Evolutionary conservation across 169 alveolate genomes (phyloP).

Genomic region (Haemoproteus tartakovskyi): DNA sequence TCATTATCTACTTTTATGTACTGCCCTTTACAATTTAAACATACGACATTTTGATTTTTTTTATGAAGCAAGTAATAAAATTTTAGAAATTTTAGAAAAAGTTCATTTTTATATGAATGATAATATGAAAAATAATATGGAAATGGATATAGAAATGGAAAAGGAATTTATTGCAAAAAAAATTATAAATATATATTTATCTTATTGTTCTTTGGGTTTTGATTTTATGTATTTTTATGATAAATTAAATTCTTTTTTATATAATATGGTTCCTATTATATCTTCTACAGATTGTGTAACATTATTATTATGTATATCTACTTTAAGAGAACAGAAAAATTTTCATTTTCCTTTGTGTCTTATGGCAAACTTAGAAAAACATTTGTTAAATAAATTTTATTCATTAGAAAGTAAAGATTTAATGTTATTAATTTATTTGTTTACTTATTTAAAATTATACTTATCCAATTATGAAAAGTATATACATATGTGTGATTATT

Average conservation of each 20-base stretch:
- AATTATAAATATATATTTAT: conserved; percentile 36
- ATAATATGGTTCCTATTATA: conserved; percentile 5
- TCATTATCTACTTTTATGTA: conserved; percentile 18
- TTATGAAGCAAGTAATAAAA: conserved; percentile 14
- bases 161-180: conserved; percentile 28
- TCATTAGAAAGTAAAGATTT: conserved; percentile 26
- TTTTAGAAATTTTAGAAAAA: not conserved
- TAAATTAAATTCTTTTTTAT: conserved; percentile 17
- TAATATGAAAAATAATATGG: not conserved
- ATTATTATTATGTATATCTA: conserved; percentile 10
- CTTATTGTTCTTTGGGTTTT: conserved; percentile 28
- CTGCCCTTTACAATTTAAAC: conserved; percentile 12
- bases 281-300: conserved; percentile 31
- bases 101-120: too few species aligned
- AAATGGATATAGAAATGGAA: too few species aligned
- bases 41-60: conserved; percentile 3
- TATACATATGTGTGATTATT: conserved; percentile 22
- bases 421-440: conserved; percentile 25
- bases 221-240: conserved; percentile 36
- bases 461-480: conserved; percentile 8
- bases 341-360: conserved; percentile 57
- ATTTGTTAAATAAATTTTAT: conserved; percentile 20
- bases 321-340: conserved; percentile 14
- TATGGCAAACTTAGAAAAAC: conserved; percentile 31
- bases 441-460: conserved; percentile 31